Percentiles rank a stretch among this genome's conserved stretches.
phyloP scores from a whole-genome alignment of 441 rosid genomes.

The Gossypium gossypioides region DNA sequence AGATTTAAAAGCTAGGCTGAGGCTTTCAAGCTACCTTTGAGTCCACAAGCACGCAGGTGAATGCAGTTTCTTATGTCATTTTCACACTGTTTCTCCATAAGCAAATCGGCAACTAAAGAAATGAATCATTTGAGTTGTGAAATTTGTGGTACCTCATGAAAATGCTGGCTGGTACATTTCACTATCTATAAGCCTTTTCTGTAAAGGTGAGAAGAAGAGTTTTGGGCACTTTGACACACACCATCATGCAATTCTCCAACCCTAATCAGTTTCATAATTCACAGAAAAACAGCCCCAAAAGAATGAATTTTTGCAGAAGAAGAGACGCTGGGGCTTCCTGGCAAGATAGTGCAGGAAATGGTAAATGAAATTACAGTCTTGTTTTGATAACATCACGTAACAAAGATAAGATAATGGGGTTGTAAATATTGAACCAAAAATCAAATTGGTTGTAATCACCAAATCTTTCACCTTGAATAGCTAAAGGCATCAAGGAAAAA shows the following conservation, averaged over 20 bases:
- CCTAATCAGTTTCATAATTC: neutral
- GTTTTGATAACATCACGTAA: neutral
- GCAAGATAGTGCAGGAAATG: neutral
- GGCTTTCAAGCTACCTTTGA: neutral
- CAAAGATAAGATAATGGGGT: too few species aligned
- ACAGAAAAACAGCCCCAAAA: neutral
- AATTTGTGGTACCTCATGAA: neutral
- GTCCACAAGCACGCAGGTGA: neutral
- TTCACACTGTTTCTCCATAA: neutral
- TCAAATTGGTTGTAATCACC: too few species aligned
- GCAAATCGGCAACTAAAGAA: neutral
- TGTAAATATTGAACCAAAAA: too few species aligned
- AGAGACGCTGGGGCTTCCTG: neutral
- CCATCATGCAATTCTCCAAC: neutral
- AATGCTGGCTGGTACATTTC: conserved; percentile 9
- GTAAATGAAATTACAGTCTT: neutral
- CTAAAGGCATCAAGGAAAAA: too few species aligned
- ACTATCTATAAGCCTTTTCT: neutral
- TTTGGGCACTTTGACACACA: neutral
- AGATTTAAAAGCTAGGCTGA: neutral
- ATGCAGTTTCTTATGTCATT: neutral
- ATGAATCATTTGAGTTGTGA: neutral
- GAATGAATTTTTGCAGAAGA: neutral
- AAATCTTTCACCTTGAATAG: too few species aligned
- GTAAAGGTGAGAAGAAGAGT: neutral